phyloP scores from a whole-genome alignment of 176 grass and related monocot genomes.

The Thinopyrum elongatum region DNA sequence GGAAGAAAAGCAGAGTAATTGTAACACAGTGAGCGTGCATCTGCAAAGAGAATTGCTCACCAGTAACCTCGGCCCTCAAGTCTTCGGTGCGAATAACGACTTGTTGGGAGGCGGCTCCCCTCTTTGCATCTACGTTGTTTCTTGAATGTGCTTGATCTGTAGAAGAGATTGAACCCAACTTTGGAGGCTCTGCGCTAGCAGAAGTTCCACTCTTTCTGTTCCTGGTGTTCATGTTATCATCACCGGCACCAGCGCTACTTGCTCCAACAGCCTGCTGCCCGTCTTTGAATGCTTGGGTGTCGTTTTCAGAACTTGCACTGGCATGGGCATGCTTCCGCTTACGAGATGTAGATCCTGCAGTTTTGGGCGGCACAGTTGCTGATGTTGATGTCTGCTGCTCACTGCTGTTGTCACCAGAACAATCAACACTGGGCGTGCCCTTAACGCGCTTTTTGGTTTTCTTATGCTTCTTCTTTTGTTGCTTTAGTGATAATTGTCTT shows the following conservation, averaged over 20 bases:
- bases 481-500: constrained; percentile 50
- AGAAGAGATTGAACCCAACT: constrained; percentile 9
- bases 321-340: constrained; percentile 15
- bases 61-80: constrained; percentile 42
- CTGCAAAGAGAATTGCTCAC: constrained; percentile 33
- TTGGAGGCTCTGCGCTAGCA: background rate
- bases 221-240: background rate
- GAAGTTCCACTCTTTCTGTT: background rate
- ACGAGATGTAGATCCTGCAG: constrained; percentile 15
- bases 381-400: constrained; percentile 61
- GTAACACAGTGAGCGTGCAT: background rate
- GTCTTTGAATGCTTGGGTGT: background rate
- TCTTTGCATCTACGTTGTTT: constrained; percentile 17
- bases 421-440: constrained; percentile 6
- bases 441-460: constrained; percentile 39
- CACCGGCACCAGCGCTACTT: background rate
- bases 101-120: background rate
- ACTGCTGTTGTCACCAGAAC: constrained; percentile 26
- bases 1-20: background rate
- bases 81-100: constrained; percentile 49
- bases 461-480: constrained; percentile 53
- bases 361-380: background rate
- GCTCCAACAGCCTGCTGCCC: background rate
- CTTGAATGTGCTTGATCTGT: background rate
- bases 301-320: constrained; percentile 12